Evolutionary conservation across 352 stramenopile species (phyloP).

Genomic region (Pilasporangium apinafurcum): DNA sequence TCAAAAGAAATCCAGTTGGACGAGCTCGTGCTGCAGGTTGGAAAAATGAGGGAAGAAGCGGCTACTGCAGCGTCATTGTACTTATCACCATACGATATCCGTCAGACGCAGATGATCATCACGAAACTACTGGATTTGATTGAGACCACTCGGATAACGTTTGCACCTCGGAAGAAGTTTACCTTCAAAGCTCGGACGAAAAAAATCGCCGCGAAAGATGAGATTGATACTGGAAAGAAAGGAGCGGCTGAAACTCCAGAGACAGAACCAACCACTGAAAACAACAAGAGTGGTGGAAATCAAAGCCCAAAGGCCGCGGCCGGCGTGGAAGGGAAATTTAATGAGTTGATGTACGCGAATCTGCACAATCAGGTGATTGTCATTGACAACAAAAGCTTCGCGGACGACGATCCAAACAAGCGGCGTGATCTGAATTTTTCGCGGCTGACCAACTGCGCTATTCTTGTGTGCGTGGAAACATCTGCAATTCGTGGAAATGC

Average conservation of each 20-base stretch:
- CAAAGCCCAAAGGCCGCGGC: neutral
- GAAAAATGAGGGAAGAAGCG: constrained; percentile 48
- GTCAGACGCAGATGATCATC: constrained; percentile 68
- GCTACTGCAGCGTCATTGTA: constrained; percentile 68
- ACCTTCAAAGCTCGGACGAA: constrained; percentile 47
- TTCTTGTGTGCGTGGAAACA: constrained; percentile 61
- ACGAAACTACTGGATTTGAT: constrained; percentile 53
- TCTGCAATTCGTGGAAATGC: constrained; percentile 67
- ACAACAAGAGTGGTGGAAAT: constrained; percentile 11
- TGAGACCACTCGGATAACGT: constrained; percentile 51
- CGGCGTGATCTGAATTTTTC: constrained; percentile 71
- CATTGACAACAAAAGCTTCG: constrained; percentile 54
- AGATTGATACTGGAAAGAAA: constrained; percentile 6
- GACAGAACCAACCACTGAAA: neutral
- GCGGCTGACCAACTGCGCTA: constrained; percentile 58
- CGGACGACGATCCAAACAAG: constrained; percentile 13
- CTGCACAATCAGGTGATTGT: constrained; percentile 58
- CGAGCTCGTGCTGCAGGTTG: constrained; percentile 33
- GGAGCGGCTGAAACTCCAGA: constrained; percentile 2
- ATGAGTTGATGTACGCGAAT: constrained; percentile 54
- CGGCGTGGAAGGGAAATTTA: constrained; percentile 6
- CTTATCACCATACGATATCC: constrained; percentile 84
- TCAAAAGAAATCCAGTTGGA: constrained; percentile 45
- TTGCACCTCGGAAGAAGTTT: constrained; percentile 85
- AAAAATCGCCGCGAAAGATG: constrained; percentile 6